These are phyloP conservation scores for Rhizopus arrhizus DNA, from an alignment of 371 early-diverging fungal genomes.

Conservation along the genomic window DNA sequence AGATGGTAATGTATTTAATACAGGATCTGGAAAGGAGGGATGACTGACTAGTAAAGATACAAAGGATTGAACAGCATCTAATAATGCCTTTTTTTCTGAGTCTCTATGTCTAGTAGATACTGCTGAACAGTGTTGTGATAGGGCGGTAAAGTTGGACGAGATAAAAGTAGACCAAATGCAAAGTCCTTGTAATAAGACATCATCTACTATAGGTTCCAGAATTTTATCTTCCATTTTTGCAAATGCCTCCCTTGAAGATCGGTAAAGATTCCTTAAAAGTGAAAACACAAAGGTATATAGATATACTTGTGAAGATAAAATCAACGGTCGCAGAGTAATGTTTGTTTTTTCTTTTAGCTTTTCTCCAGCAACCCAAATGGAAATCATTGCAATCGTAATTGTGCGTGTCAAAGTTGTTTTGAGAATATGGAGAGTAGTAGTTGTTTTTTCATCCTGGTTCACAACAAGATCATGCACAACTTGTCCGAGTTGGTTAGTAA, in stretches of 20 bases:
- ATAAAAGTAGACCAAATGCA: constrained; percentile 52
- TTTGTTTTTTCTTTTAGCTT: constrained; percentile 39
- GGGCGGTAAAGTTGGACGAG: constrained; percentile 26
- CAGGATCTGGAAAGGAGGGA: constrained; percentile 47
- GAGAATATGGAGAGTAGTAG: constrained; percentile 34
- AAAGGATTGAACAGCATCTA: constrained; percentile 41
- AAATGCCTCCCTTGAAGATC: constrained; percentile 25
- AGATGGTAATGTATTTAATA: constrained; percentile 36
- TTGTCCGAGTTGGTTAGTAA: constrained; percentile 16
- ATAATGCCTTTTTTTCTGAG: constrained; percentile 29
- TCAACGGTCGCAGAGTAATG: constrained; percentile 23
- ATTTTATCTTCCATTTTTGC: constrained; percentile 17
- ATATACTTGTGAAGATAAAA: constrained; percentile 36
- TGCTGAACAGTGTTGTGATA: constrained; percentile 41
- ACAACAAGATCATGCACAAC: not conserved
- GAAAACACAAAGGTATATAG: constrained; percentile 36
- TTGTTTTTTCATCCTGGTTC: not conserved
- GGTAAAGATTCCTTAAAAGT: constrained; percentile 26
- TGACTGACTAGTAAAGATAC: constrained; percentile 36
- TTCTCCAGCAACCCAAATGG: constrained; percentile 47
- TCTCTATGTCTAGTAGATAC: constrained; percentile 23
- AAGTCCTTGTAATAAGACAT: constrained; percentile 36
- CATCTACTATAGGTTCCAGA: constrained; percentile 27
- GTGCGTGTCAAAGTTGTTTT: constrained; percentile 41
- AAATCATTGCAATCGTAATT: constrained; percentile 41